A percentile compares a stretch with the other conserved stretches of the same genome.
phyloP scores from a whole-genome alignment of 129 eudicot genomes.

The Saussurea involucrata region DNA sequence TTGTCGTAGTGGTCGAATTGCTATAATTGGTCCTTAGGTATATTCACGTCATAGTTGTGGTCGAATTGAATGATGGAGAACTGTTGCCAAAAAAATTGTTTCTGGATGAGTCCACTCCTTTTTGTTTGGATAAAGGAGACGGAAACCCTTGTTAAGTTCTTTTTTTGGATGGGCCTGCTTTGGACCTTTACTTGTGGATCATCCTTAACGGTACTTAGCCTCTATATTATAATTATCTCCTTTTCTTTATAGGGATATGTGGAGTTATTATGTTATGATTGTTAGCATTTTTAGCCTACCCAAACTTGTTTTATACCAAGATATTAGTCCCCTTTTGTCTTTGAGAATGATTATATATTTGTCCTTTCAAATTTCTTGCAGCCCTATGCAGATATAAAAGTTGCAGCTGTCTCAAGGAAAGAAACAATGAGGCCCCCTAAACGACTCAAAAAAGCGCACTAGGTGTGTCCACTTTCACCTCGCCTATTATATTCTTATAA shows the following conservation, averaged over 20 bases:
- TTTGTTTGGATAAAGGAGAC: too few relatives aligned
- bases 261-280: neutral
- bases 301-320: neutral
- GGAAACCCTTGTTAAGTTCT: too few relatives aligned
- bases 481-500: neutral
- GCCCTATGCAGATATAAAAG: conserved; percentile 37
- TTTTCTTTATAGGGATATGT: neutral
- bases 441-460: conserved; percentile 46
- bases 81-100: too few relatives aligned
- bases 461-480: conserved; percentile 17
- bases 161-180: neutral
- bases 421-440: conserved; percentile 49
- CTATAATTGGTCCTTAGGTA: too few relatives aligned
- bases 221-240: neutral
- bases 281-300: neutral
- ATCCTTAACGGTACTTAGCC: neutral
- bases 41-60: too few relatives aligned
- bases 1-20: neutral
- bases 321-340: neutral
- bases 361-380: conserved; percentile 24
- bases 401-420: conserved; percentile 45
- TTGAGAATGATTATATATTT: neutral
- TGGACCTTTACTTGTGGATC: neutral
- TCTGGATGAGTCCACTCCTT: too few relatives aligned
- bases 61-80: neutral